Base-by-base conservation (phyloP, 139 green algal species). In the Chloropicon primus region DNA sequence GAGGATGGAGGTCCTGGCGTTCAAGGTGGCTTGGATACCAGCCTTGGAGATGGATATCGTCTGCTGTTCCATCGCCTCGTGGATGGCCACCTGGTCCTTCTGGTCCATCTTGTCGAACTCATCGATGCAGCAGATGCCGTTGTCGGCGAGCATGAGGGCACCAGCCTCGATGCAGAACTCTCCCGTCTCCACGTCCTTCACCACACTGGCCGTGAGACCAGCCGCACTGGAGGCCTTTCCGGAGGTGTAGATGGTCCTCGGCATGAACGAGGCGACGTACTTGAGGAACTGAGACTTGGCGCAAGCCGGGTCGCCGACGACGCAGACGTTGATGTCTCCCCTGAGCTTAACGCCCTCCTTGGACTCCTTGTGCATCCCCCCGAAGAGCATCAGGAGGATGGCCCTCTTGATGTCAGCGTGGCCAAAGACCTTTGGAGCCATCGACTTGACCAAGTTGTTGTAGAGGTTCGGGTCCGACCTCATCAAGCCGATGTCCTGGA, bases 61-160 rank as follows among this genome's bases (percentile, higher is more conserved):
- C 87, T 99, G 95, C 89, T 99, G 95, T 88, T 99, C 95, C 95
- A 99, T 99, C 27, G 95, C 95, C 89, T 99, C 95, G 81, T 98
- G 95, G 82, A 99, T 99, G 73, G 95, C 95, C 25, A 98, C 95
- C 0, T 96, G 91, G 84, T 99, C 95, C 84, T 98, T 96, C 0
- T 91, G 85, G 27, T 96, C 83, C 95, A 99, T 99, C 88, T 99
- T 99, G 87, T 99, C 95, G 86, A 99, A 99, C 89, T 99, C 95
- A 74, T 99, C 95, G 77, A 99, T 98, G 89, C 95, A 98, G 77
- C 97, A 95, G 29, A 98, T 91, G 54, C 94, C 94, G 28, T 94
- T 93, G 78, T 98, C 94, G 24, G 94, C 94, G 77, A 99, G 87
- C 87, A 99, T 96, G 87, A 99, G 96, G 72, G 95, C 95, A 21